These are phyloP conservation scores for Wickerhamiella galacta DNA, from an alignment of 805 yeast species.

Conservation along the genomic window DNA sequence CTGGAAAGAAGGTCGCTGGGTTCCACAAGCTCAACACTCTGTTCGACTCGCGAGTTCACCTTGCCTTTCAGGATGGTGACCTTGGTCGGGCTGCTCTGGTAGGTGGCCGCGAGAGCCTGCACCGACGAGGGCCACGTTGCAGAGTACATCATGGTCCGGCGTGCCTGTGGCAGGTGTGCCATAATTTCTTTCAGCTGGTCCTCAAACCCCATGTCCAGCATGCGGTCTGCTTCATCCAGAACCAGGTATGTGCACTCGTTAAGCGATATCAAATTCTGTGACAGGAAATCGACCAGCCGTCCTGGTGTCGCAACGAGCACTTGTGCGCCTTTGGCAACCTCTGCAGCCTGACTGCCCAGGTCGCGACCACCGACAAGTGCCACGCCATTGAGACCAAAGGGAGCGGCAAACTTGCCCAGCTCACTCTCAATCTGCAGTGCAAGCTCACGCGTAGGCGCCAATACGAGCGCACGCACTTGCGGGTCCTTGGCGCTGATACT, in stretches of 20 bases:
- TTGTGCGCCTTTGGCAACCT: constrained; percentile 48
- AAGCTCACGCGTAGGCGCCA: constrained; percentile 89
- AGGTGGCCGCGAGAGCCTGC: constrained; percentile 46
- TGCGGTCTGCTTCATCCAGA: constrained; percentile 88
- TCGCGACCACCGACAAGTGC: constrained; percentile 84
- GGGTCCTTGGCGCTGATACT: constrained; percentile 29
- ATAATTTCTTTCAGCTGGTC: constrained; percentile 52
- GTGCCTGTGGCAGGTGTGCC: constrained; percentile 32
- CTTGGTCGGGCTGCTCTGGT: constrained; percentile 43
- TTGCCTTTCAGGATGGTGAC: constrained; percentile 30
- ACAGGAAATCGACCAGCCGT: constrained; percentile 64
- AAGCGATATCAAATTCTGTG: constrained; percentile 44
- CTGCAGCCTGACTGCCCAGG: constrained; percentile 50
- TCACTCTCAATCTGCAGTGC: constrained; percentile 73
- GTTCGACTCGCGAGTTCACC: constrained; percentile 31
- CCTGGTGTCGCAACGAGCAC: constrained; percentile 92
- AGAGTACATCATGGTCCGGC: constrained; percentile 79
- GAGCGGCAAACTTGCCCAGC: constrained; percentile 33
- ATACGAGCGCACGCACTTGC: constrained; percentile 32
- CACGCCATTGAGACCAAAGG: constrained; percentile 27
- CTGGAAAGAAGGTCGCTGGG: background rate
- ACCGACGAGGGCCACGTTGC: constrained; percentile 78
- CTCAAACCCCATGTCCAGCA: constrained; percentile 92
- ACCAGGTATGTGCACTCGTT: constrained; percentile 49
- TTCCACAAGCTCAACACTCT: constrained; percentile 39